These are phyloP conservation scores for Colletotrichum sp. DNA, from an alignment of 2,329 filamentous ascomycete species.

Conservation along the genomic window DNA sequence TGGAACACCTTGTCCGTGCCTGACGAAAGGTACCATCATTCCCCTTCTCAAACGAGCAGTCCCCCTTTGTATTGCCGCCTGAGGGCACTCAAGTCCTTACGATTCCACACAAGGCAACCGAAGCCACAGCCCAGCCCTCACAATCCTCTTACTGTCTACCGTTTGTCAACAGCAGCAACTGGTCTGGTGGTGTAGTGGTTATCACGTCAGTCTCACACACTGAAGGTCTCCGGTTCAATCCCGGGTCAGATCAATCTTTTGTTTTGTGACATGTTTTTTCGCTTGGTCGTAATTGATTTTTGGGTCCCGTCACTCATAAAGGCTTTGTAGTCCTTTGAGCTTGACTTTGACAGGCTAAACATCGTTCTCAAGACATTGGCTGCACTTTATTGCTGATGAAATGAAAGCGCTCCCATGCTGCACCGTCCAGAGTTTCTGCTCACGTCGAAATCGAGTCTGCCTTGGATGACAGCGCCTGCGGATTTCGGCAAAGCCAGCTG, in stretches of 20 bases:
- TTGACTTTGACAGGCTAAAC: background rate
- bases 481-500: too few species aligned
- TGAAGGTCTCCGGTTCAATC: background rate
- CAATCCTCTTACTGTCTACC: background rate
- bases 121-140: background rate
- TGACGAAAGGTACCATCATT: background rate
- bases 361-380: background rate
- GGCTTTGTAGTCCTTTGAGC: accelerated
- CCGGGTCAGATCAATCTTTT: background rate
- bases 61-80: background rate
- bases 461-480: too few species aligned
- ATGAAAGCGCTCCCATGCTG: too few species aligned
- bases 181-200: background rate
- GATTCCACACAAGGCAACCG: background rate
- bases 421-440: too few species aligned
- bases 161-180: background rate
- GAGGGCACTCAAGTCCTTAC: background rate
- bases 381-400: background rate
- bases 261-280: background rate
- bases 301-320: background rate
- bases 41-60: background rate
- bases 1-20: background rate
- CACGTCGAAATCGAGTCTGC: too few species aligned
- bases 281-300: background rate
- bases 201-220: background rate